Base-by-base conservation (phyloP, 1,284 basidiomycete genomes). In the Boletus mariae region DNA sequence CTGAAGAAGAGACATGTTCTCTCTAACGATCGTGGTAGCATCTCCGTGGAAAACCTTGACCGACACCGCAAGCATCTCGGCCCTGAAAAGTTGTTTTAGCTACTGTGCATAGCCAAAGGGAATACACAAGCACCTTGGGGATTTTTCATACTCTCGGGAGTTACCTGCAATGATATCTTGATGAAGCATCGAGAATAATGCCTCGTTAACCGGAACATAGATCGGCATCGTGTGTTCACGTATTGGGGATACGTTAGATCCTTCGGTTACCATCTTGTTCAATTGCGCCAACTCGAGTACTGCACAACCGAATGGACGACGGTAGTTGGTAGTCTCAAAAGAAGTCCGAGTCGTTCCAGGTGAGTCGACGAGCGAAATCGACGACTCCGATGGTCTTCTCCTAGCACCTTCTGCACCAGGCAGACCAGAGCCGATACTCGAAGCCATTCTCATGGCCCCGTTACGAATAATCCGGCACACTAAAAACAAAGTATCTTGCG, bases 301-400 rank as follows among this genome's bases (percentile, higher is more conserved):
- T 1, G 95, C 95, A 66, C 94, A 98, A 12, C 94, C 96, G 64
- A 98, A 93, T 0, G 96, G 95, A 49, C 95, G 76, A 44, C 96
- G 81, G 63, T 90, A 88, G 44, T 80, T 77, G n/a, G 64, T 57
- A 9, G 67, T 57, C n/a, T 79, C 76, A 48, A 53, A 35, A 6
- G 56, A 25, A 35, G 49, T 23, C 29, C 50, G 71, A 59, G 52
- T 47, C 44, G 51, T 54, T 32, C 53, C 66, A 43, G 58, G 71
- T 64, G 40, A 64, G 61, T 54, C 76, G 60, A 41, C 46, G 23
- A 68, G 55, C 25, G 66, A 68, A 53, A 72, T 54, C 3, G 76
- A 77, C 3, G 77, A 70, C 45, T 86, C 83, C 0, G 83, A 83
- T 12, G 74, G 76, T 56, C 82, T 74, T 55, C 79, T 72, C 51